Base-by-base conservation (phyloP, 202 grass and related monocot genomes). In the Eragrostis tef region DNA sequence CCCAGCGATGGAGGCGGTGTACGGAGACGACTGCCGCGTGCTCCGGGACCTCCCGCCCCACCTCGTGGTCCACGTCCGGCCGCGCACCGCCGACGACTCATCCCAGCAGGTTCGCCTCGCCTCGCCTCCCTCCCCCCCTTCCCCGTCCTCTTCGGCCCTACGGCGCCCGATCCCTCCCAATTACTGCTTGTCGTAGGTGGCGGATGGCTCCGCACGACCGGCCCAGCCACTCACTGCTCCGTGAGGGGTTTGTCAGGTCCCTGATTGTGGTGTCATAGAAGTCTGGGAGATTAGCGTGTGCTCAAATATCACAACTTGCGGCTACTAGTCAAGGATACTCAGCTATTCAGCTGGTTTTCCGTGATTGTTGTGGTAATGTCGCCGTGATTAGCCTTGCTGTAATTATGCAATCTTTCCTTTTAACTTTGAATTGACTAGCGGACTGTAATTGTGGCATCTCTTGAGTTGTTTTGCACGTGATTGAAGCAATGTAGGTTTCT, bases 71-170 rank as follows among this genome's bases (percentile, higher is more conserved):
- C 90, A 89, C 75, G 82, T 94, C 68, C 71, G 90, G 22, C 92
- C 95, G 34, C 85, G 85, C 73, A 98, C 95, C 46, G 94, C 94
- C 64, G 86, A 89, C 43, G 92, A 98, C 85, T 91, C 90, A 34
- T 98, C 92, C 65, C 92, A 91, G 81, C 92, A 98, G 92, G 94
- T 92, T 41, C 58, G 65, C 29, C n/a, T n/a, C n/a, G n/a, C n/a
- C 50, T 13, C 13, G 47, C 4, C 25, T 22, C 52, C 39, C 0
- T 15, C n/a, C 3, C 6, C 59, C 6, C 7, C 11, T 27, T 44
- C 14, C 12, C 45, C 5, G 1, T 22, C 27, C 71, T 48, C 42
- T n/a, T 64, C 0, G 25, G 10, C 58, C 3, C 43, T 5, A 0
- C 21, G 3, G 21, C 15, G 5, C 17, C 71, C 16, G n/a, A 7